phyloP scores from a whole-genome alignment of 2,329 filamentous ascomycete species.

The Fusarium pseudocircinatum region DNA sequence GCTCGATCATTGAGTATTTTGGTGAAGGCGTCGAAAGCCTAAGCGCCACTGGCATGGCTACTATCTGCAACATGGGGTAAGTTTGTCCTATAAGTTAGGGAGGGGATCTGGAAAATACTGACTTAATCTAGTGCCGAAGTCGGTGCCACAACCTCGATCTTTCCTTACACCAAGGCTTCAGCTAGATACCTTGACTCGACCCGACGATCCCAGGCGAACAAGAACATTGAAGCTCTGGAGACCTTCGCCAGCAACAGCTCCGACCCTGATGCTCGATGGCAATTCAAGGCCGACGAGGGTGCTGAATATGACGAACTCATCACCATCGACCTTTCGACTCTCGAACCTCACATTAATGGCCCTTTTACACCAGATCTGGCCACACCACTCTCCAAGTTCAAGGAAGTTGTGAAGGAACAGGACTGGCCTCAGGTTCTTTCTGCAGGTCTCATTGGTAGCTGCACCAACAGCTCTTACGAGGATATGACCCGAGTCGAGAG shows the following conservation, averaged over 20 bases:
- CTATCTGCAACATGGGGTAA: constrained; percentile 82
- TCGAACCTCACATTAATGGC: constrained; percentile 98
- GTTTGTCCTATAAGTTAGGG: neutral
- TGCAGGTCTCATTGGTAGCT: constrained; percentile 96
- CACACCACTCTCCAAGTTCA: constrained; percentile 97
- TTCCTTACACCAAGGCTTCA: constrained; percentile 89
- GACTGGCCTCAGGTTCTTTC: constrained; percentile 97
- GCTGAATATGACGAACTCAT: constrained; percentile 96
- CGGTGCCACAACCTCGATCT: constrained; percentile 93
- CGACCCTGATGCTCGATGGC: constrained; percentile 62
- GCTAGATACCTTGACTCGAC: constrained; percentile 88
- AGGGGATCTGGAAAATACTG: neutral
- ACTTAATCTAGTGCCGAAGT: constrained; percentile 69
- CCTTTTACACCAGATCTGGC: constrained; percentile 98
- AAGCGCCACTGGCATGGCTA: constrained; percentile 93
- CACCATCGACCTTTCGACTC: constrained; percentile 92
- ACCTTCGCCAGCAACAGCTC: constrained; percentile 58
- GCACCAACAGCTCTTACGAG: constrained; percentile 88
- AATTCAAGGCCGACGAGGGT: constrained; percentile 79
- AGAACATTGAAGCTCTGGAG: constrained; percentile 70
- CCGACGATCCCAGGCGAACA: constrained; percentile 71
- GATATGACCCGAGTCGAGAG: constrained; percentile 97
- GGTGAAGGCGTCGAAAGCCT: constrained; percentile 89
- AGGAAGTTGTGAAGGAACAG: constrained; percentile 91
- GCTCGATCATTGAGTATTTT: constrained; percentile 93